Evolutionary conservation across 2,329 filamentous ascomycete species (phyloP), one percentile per base, ranked within the genome.

Genomic region (Fonsecaea monophora): DNA sequence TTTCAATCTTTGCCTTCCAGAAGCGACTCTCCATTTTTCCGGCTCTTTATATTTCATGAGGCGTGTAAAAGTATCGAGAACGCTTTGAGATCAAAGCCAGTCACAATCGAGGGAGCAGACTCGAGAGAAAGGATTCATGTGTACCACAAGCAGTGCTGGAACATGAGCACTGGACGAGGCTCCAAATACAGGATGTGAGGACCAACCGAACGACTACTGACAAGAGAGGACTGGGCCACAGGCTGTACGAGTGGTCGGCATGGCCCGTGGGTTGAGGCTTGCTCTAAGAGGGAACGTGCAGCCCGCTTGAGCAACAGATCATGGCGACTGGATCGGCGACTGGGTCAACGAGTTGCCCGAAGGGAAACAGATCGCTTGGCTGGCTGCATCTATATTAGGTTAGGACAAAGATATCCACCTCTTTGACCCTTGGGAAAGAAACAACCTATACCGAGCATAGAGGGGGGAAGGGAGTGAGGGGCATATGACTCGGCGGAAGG

Each of bases 261-360:
- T 48, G 60, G 60, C 60, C 60, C 60, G 60, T 62, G 60, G 60
- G 53, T 37, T 62, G 60, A 61, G 60, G 60, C 60, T 62, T 55
- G 60, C 48, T 45, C 53, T 56, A 62, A 42, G 38, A 53, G 54
- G 60, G 53, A 62, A 62, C 60, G 60, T 56, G 60, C 60, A 62
- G 60, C 60, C 60, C 60, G 60, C 60, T 62, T 62, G 60, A 62
- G 60, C 53, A 56, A 53, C 60, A 62, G 60, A 62, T 62, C 60
- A 55, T 56, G 37, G 30, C 37, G 53, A 30, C 53, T 37, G 18
- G 45, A 50, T 21, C 45, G 21, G 25, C 38, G 54, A 55, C 53
- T 37, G 18, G 45, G 25, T 21, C 18, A 10, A 50, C 38, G 54
- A 55, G 37, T 62, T 62, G 53, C 42, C 60, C 60, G 60, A 56